Conservation (phyloP, 768 basidiomycete genomes). For the Lentinula aciculospora region DNA sequence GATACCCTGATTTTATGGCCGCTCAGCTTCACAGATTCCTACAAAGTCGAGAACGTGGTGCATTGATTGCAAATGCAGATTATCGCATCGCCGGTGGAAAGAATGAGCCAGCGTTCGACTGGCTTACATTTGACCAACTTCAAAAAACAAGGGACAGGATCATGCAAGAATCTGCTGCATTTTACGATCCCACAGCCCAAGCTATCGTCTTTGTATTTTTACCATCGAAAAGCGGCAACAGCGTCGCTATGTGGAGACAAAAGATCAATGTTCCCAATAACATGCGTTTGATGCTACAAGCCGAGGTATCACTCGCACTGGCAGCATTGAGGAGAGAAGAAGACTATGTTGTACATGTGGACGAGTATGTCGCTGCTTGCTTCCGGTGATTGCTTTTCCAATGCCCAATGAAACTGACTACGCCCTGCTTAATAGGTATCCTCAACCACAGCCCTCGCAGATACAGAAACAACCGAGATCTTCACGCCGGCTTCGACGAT, state of each 20-base stretch:
- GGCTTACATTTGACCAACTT: constrained; percentile 61
- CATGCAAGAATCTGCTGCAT: constrained; percentile 65
- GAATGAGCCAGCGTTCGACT: constrained; percentile 68
- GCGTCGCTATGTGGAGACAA: constrained; percentile 75
- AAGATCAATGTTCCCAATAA: constrained; percentile 61
- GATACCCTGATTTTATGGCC: constrained; percentile 2
- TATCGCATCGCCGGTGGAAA: constrained; percentile 48
- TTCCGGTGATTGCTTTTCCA: neutral
- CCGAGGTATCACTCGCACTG: constrained; percentile 49
- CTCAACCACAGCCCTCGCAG: neutral
- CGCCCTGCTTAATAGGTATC: neutral
- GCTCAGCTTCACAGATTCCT: constrained; percentile 65
- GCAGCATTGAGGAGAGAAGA: constrained; percentile 41
- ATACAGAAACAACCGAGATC: neutral
- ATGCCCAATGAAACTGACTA: neutral
- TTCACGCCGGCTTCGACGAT: neutral
- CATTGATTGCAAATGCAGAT: constrained; percentile 66
- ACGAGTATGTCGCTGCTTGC: constrained; percentile 56
- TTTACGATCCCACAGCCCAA: constrained; percentile 63
- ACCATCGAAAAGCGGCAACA: constrained; percentile 65
- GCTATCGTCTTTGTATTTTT: constrained; percentile 62
- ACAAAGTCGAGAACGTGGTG: constrained; percentile 64
- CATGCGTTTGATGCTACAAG: constrained; percentile 44
- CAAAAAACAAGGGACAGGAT: constrained; percentile 63
- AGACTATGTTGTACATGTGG: constrained; percentile 59